A percentile compares a stretch with the other conserved stretches of the same genome.
phyloP scores from a whole-genome alignment of 306 rosid genomes.

The Astragalus membranaceus region DNA sequence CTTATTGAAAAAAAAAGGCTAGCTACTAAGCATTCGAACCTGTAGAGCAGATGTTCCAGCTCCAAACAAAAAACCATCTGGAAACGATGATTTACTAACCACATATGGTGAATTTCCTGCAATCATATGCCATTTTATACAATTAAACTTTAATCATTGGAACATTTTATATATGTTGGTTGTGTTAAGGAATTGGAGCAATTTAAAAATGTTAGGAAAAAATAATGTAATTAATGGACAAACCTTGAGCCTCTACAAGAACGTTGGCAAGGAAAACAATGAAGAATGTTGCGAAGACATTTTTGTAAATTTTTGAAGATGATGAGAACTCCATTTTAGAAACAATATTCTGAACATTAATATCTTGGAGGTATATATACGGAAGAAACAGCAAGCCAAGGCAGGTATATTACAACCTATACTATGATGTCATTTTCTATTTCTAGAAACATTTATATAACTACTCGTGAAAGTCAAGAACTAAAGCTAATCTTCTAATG shows the following conservation, averaged over 20 bases:
- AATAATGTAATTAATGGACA: background rate
- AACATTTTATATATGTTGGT: background rate
- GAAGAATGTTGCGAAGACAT: background rate
- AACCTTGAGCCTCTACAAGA: slow-evolving; percentile 5
- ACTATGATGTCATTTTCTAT: too few species aligned
- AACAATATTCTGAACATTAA: too few species aligned
- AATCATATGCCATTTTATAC: background rate
- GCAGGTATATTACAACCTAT: too few species aligned
- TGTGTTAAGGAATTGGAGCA: background rate
- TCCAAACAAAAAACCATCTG: slow-evolving; percentile 11
- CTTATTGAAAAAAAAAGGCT: too few species aligned
- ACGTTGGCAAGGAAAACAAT: background rate
- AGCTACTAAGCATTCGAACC: background rate
- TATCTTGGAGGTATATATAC: too few species aligned
- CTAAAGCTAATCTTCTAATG: too few species aligned
- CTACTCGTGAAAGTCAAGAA: too few species aligned
- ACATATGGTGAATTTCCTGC: background rate
- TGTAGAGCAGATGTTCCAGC: slow-evolving; percentile 20
- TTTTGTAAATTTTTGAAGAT: background rate
- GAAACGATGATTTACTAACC: background rate
- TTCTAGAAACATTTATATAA: too few species aligned
- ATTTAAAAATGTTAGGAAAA: background rate
- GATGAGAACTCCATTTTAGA: background rate
- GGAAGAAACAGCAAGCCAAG: too few species aligned
- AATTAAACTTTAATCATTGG: background rate